These are phyloP conservation scores for Carallia brachiata DNA, from an alignment of 345 rosid genomes.

Conservation along the genomic window DNA sequence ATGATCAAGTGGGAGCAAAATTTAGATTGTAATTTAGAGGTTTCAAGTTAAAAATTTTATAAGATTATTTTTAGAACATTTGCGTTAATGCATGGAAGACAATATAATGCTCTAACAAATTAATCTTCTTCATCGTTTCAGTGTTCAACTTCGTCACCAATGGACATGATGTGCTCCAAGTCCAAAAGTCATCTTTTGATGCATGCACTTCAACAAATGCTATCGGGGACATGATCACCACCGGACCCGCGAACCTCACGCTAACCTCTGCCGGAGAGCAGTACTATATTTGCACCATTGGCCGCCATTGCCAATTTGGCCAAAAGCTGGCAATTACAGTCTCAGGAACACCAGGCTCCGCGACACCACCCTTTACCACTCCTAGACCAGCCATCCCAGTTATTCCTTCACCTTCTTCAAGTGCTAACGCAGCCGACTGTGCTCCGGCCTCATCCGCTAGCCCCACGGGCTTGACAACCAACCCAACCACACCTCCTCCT, in stretches of 20 bases:
- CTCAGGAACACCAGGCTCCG: neutral
- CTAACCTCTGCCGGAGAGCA: constrained; percentile 24
- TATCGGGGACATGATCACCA: constrained; percentile 18
- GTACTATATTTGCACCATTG: constrained; percentile 35
- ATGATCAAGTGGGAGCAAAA: too few relatives aligned
- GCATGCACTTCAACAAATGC: constrained; percentile 26
- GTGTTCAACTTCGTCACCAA: constrained; percentile 37
- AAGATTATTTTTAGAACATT: too few relatives aligned
- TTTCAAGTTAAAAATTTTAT: too few relatives aligned
- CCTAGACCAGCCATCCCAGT: neutral
- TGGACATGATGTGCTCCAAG: constrained; percentile 30
- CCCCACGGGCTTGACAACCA: neutral
- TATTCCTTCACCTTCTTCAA: neutral
- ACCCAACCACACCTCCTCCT: neutral
- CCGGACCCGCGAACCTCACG: constrained; percentile 33
- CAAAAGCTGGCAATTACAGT: constrained; percentile 21
- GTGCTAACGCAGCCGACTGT: neutral
- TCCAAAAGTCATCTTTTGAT: neutral
- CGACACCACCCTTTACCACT: neutral
- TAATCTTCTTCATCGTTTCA: neutral
- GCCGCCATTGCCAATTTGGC: constrained; percentile 24
- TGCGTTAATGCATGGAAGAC: too few relatives aligned
- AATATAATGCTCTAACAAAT: too few relatives aligned
- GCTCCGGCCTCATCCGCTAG: neutral
- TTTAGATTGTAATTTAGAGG: too few relatives aligned